Evolutionary conservation across 2,329 filamentous ascomycete genomes (phyloP).

Genomic region (Colletotrichum sp.): DNA sequence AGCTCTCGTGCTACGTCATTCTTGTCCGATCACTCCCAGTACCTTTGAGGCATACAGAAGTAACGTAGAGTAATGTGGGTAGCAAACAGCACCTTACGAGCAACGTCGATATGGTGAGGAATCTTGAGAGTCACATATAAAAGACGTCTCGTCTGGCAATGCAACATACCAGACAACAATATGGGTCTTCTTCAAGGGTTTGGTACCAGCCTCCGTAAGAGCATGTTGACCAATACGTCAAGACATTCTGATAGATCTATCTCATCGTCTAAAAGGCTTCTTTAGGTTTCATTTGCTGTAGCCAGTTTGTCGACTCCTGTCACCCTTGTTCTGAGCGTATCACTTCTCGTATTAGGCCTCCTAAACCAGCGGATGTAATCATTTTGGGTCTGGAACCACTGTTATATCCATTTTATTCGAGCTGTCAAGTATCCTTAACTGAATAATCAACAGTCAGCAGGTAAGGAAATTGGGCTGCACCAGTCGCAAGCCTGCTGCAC

Average conservation of each 20-base stretch:
- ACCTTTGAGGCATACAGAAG: too few relatives aligned
- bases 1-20: too few relatives aligned
- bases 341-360: neutral
- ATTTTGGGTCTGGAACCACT: neutral
- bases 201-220: rapidly evolving
- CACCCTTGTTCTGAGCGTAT: neutral
- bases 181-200: rapidly evolving
- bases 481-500: neutral
- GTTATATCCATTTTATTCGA: too few relatives aligned
- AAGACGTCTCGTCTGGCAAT: neutral
- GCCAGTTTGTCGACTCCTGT: neutral
- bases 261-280: too few relatives aligned
- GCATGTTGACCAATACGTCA: neutral
- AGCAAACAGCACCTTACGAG: neutral
- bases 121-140: neutral
- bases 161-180: neutral
- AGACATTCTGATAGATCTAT: neutral
- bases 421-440: neutral
- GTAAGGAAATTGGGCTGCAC: neutral
- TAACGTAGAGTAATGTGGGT: neutral
- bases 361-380: neutral
- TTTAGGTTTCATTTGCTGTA: too few relatives aligned
- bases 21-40: too few relatives aligned
- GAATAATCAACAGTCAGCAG: neutral
- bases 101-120: neutral